These are phyloP conservation scores for Podosphaera xanthii DNA, from an alignment of 2,329 filamentous ascomycete species.

Conservation along the genomic window DNA sequence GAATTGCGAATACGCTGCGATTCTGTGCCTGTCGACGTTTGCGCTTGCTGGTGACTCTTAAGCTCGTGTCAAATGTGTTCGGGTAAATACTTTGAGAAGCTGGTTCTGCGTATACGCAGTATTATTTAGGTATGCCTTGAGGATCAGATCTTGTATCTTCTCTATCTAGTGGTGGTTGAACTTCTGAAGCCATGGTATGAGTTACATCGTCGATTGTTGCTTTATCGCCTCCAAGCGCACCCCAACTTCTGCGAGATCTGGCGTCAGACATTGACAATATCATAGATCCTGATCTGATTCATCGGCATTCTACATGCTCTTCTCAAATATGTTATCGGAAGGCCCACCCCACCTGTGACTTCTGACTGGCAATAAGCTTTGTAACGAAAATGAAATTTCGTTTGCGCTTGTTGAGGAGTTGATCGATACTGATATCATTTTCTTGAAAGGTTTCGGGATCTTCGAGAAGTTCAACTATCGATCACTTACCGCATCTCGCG, in stretches of 20 bases:
- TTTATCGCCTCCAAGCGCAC: neutral
- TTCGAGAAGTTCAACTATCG: neutral
- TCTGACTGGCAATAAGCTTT: no score
- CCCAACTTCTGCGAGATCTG: no score
- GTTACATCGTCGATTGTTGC: neutral
- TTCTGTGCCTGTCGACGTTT: neutral
- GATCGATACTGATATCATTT: neutral
- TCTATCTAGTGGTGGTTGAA: neutral
- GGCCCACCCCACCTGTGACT: no score
- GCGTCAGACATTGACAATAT: no score
- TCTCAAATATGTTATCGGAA: neutral
- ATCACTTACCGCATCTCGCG: neutral
- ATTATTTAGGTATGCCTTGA: neutral
- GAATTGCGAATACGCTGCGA: neutral
- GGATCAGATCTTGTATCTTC: neutral
- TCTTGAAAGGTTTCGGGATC: neutral
- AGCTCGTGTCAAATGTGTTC: neutral
- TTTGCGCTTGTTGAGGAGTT: neutral
- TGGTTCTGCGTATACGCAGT: neutral
- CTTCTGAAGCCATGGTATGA: neutral
- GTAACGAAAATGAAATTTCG: no score
- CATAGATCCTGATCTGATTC: no score
- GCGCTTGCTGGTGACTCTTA: neutral
- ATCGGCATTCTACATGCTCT: no score
- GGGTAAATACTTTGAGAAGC: neutral